These are phyloP conservation scores for Aspergillus panamensis DNA, from an alignment of 495 filamentous ascomycete genomes.

Conservation along the genomic window DNA sequence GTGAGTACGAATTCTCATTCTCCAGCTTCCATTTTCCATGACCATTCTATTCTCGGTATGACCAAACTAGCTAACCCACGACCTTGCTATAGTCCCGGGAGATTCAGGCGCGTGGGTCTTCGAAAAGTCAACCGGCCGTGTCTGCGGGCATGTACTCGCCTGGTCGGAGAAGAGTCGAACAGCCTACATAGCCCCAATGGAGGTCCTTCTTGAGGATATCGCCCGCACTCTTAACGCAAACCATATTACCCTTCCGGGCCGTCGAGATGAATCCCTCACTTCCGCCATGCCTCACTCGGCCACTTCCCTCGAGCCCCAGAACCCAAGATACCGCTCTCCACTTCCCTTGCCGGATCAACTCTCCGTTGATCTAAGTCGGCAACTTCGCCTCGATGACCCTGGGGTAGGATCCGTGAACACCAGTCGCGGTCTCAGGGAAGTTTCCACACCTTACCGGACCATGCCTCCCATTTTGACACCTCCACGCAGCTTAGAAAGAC, in stretches of 20 bases:
- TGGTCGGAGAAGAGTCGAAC: constrained; percentile 71
- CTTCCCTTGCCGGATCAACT: constrained; percentile 31
- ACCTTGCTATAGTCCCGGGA: constrained; percentile 58
- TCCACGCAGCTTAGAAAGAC: constrained; percentile 40
- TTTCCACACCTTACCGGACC: constrained; percentile 22
- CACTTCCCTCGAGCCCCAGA: constrained; percentile 15
- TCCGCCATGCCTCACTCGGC: constrained; percentile 25
- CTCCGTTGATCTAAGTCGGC: constrained; percentile 33
- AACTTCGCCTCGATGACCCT: constrained; percentile 24
- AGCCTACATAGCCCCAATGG: constrained; percentile 93
- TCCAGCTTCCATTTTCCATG: background rate
- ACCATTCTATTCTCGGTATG: constrained; percentile 2
- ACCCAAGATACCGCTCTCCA: constrained; percentile 21
- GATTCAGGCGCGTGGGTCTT: constrained; percentile 94
- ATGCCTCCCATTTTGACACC: constrained; percentile 38
- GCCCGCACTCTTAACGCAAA: constrained; percentile 60
- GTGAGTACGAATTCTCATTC: constrained; percentile 22
- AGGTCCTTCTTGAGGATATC: constrained; percentile 82
- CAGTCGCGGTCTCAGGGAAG: constrained; percentile 23
- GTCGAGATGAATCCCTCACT: constrained; percentile 28
- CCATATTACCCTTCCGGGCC: constrained; percentile 38
- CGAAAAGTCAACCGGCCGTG: constrained; percentile 70
- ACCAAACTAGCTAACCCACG: constrained; percentile 4
- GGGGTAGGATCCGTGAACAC: constrained; percentile 21
- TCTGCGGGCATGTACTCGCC: constrained; percentile 87